Base-by-base conservation (phyloP, 805 yeast species). In the Kurtzmaniella cleridarum region DNA sequence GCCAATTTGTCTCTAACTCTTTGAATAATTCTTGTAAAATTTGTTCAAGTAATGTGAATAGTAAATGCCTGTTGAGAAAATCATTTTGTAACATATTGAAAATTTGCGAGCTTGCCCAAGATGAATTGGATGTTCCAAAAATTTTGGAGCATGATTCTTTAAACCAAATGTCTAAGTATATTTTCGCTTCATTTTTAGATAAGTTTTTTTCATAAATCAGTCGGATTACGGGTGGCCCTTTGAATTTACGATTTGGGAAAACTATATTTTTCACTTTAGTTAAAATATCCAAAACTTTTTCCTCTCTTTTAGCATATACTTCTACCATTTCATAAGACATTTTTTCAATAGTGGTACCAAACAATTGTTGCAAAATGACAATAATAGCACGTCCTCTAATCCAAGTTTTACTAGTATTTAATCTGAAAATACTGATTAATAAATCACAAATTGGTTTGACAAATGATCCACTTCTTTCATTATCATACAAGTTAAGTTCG, bases 271-370 rank as follows among this genome's bases (percentile, higher is more conserved):
- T 57, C n/a, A 58, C 35, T 34, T 44, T 20, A 1, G 41, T 41
- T 2, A 65, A 30, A 3, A 59, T 26, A 9, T 69, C 73, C n/a
- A 69, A 58, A 0, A 84, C 53, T 24, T 65, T 68, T 8, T 64
- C 70, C 34, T 75, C 79, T 8, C 67, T 64, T 29, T 66, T 44
- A 5, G 64, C 15, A 27, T 53, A 55, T 16, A 49, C 50, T 29
- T 66, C 63, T 26, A 76, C 57, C 41, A 63, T 63, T 23, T 71
- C 69, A 30, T 80, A 62, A 3, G 79, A 71, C 39, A 75, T 76
- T 53, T 78, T 81, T 53, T 90, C 96, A 37, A 90, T 81, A 0
- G 96, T 84, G 2, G 91, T 84, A 0, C 97, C 97, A 29, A 90
- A 69, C 1, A 90, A 59, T 55, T 88, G 96, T 57, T 89, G 96